Base-by-base conservation (phyloP, 192 early-diverging fungal genomes). In the Oehlia diaphana region DNA sequence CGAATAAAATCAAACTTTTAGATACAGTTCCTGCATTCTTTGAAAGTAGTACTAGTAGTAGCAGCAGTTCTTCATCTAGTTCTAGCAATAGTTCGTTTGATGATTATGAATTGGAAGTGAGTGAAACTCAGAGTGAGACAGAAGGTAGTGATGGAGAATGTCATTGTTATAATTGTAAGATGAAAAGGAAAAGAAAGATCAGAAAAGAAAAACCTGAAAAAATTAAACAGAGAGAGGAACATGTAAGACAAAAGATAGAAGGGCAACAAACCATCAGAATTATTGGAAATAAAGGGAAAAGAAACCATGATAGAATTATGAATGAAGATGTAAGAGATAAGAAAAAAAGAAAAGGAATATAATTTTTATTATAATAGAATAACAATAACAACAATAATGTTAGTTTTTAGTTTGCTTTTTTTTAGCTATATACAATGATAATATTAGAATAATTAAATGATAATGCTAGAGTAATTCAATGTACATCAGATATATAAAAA, bases 91-190 rank as follows among this genome's bases (percentile, higher is more conserved):
- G 76, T 23, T 81, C 80, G 9, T 33, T 33, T 35, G 65, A 35
- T 31, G 65, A 67, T 35, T 28, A 33, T 67, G 65, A 67, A 28
- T 33, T 69, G 28, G 78, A 81, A 1, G 69, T 87, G 53, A 82
- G 67, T 50, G 81, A 82, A 71, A 88, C 88, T 14, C 86, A 87
- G 26, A 85, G 84, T 28, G 88, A 87, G n/a, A 82, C 80, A 21
- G 88, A 89, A 9, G 65, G 13, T 62, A 84, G 82, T 74, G 86
- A 88, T 58, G 90, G 88, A 53, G 85, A 84, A 12, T 91, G 90
- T 70, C 87, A 87, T 85, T 91, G 90, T 63, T 84, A 82, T 39
- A 87, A 83, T 77, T 91, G 90, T 72, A 91, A 91, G 78, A 85
- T 87, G 79, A 81, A 84, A 67, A 69, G 85, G 37, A 88, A 87